A percentile compares a stretch with the other conserved stretches of the same genome.
phyloP scores from a whole-genome alignment of 164 flowering plant genomes.

The Magnolia changhungtana region DNA sequence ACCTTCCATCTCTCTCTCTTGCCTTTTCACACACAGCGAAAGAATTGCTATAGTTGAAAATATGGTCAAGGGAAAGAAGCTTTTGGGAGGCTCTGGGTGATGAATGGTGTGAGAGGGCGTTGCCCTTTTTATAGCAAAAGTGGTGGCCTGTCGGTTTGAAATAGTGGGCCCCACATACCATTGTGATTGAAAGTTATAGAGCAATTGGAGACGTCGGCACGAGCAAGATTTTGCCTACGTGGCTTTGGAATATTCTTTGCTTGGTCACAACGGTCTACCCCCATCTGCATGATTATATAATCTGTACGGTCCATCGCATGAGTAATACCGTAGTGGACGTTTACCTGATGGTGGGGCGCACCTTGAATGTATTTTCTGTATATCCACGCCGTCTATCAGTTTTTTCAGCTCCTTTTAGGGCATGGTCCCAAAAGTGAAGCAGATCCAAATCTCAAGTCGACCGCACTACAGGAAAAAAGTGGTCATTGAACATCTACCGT shows the following conservation, averaged over 20 bases:
- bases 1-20: conserved; percentile 11
- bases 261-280: too few species aligned
- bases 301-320: too few species aligned
- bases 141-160: not conserved
- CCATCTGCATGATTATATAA: too few species aligned
- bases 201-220: not conserved
- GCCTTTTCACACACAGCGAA: not conserved
- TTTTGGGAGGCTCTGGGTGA: not conserved
- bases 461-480: too few species aligned
- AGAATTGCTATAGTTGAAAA: not conserved
- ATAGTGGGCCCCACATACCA: not conserved
- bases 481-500: too few species aligned
- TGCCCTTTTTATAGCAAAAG: not conserved
- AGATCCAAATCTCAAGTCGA: too few species aligned
- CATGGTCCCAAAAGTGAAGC: too few species aligned
- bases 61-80: not conserved
- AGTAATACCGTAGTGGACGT: too few species aligned
- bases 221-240: not conserved
- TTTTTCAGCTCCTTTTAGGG: too few species aligned
- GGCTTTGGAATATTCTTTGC: not conserved
- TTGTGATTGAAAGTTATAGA: not conserved
- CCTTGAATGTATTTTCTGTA: too few species aligned
- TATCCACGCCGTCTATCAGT: too few species aligned
- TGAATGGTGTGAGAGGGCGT: not conserved
- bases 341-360: too few species aligned